phyloP scores from a whole-genome alignment of 805 yeast genomes.

The Candida verbasci region DNA sequence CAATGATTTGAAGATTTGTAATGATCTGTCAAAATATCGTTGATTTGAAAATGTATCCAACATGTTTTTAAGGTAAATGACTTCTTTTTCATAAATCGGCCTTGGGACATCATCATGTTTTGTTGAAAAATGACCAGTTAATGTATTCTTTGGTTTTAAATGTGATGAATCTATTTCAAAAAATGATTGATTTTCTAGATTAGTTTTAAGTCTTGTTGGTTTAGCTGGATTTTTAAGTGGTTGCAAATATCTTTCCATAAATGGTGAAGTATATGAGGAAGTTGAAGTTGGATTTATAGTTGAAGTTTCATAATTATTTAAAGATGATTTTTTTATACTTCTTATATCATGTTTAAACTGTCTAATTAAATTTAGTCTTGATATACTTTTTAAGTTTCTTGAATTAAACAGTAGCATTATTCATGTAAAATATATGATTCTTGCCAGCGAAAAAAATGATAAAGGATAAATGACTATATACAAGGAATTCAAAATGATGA shows the following conservation, averaged over 20 bases:
- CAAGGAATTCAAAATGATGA: background rate
- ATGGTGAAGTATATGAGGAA: background rate
- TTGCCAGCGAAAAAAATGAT: too few relatives aligned
- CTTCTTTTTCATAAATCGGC: constrained; percentile 49
- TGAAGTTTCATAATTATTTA: constrained; percentile 1
- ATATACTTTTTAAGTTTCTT: background rate
- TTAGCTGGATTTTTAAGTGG: constrained; percentile 2
- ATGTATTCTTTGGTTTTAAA: background rate
- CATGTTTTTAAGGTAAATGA: constrained; percentile 67
- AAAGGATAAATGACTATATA: background rate
- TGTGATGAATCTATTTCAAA: constrained; percentile 9
- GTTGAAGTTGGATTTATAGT: constrained; percentile 1
- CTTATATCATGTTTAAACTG: constrained; percentile 1
- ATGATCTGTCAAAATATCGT: constrained; percentile 65
- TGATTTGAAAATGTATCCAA: constrained; percentile 74
- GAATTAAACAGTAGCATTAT: constrained; percentile 4
- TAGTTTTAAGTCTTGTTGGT: constrained; percentile 1
- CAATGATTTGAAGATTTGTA: constrained; percentile 57
- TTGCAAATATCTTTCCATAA: constrained; percentile 2
- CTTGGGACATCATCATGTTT: constrained; percentile 37
- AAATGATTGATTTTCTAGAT: constrained; percentile 7
- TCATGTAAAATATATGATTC: too few relatives aligned
- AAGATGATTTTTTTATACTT: constrained; percentile 3
- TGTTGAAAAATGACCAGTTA: constrained; percentile 21
- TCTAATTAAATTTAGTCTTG: background rate